Evolutionary conservation across 306 rosid species (phyloP).

Genomic region (Gastrolobium villosum): DNA sequence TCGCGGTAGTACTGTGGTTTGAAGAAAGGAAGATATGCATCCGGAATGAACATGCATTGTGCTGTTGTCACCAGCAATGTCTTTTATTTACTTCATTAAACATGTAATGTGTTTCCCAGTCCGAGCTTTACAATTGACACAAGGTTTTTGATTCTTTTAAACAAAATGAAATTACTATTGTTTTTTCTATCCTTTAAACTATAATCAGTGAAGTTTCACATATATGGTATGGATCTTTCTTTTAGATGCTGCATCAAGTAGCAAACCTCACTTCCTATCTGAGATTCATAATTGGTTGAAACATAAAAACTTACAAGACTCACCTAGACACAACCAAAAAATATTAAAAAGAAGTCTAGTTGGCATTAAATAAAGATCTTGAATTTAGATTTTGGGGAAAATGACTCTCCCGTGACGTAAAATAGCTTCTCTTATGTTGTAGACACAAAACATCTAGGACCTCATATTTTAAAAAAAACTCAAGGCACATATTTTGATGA

Average conservation of each 20-base stretch:
- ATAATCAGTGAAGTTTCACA: neutral
- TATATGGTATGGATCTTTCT: slow-evolving; percentile 15
- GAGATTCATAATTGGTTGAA: neutral
- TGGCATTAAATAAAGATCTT: neutral
- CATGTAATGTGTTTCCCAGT: slow-evolving; percentile 36
- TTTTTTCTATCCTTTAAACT: neutral
- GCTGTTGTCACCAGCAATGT: neutral
- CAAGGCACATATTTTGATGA: too few relatives aligned
- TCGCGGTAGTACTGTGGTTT: slow-evolving; percentile 44
- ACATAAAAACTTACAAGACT: neutral
- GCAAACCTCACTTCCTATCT: neutral
- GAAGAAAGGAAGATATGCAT: slow-evolving; percentile 3
- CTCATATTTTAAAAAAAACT: too few relatives aligned
- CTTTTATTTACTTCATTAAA: slow-evolving; percentile 3
- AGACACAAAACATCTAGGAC: too few relatives aligned
- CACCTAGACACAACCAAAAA: neutral
- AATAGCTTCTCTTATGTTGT: too few relatives aligned
- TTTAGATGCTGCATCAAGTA: neutral
- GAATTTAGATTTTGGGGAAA: neutral
- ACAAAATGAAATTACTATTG: slow-evolving; percentile 17
- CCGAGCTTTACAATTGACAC: slow-evolving; percentile 6
- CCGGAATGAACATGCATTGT: slow-evolving; percentile 13
- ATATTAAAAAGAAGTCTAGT: neutral
- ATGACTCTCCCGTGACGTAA: too few relatives aligned
- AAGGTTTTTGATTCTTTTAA: slow-evolving; percentile 19